Evolutionary conservation across 192 early-diverging fungal genomes (phyloP).

Genomic region (Backusella parvicylindrica): DNA sequence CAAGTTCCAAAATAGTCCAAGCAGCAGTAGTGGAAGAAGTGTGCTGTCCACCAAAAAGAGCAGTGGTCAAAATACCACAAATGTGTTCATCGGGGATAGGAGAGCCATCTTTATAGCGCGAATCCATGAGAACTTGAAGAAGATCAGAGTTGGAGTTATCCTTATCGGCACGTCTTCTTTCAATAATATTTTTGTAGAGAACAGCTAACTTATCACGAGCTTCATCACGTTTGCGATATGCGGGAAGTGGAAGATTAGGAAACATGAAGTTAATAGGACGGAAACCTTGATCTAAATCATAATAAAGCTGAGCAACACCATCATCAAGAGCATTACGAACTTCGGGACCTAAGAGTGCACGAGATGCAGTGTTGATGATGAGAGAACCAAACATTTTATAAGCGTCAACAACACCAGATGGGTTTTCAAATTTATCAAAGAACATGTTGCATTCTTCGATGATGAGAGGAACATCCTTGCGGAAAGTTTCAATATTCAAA

Average conservation of each 20-base stretch:
- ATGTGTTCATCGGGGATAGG: slow-evolving; percentile 78
- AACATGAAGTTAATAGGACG: slow-evolving; percentile 94
- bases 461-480: slow-evolving; percentile 83
- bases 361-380: slow-evolving; percentile 93
- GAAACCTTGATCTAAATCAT: slow-evolving; percentile 92
- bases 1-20: slow-evolving; percentile 88
- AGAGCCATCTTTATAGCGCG: slow-evolving; percentile 86
- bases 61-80: slow-evolving; percentile 94
- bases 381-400: slow-evolving; percentile 83
- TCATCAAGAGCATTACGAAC: slow-evolving; percentile 80
- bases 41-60: slow-evolving; percentile 96
- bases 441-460: slow-evolving; percentile 76
- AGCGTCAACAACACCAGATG: slow-evolving; percentile 62
- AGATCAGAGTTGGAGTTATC: slow-evolving; percentile 53
- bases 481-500: slow-evolving; percentile 82
- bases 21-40: slow-evolving; percentile 89
- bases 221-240: slow-evolving; percentile 78
- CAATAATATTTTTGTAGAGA: slow-evolving; percentile 76
- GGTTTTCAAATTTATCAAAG: slow-evolving; percentile 63
- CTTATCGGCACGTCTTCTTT: slow-evolving; percentile 59
- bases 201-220: slow-evolving; percentile 79
- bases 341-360: slow-evolving; percentile 90
- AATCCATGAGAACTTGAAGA: slow-evolving; percentile 77
- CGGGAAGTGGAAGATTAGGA: slow-evolving; percentile 84
- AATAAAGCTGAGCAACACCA: slow-evolving; percentile 74